Evolutionary conservation across 73 alveolate genomes (phyloP), one percentile per base, ranked within the genome.

Genomic region (Vitrella brassicaformis): DNA sequence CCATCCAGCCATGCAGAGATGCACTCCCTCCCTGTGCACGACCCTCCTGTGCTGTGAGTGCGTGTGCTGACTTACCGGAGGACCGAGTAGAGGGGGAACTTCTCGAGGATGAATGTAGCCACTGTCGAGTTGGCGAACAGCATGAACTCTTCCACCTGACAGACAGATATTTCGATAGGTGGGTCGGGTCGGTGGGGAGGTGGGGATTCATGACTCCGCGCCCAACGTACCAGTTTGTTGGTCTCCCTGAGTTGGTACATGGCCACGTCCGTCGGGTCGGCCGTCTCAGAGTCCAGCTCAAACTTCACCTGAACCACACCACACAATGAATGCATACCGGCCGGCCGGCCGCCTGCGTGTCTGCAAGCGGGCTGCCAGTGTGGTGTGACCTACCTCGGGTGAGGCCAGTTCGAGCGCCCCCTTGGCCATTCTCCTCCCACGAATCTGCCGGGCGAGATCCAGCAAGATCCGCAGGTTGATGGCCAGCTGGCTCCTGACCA

Each of bases 321-420:
- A n/a, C n/a, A n/a, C n/a, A n/a, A n/a, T n/a, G n/a, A n/a, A n/a
- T n/a, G n/a, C n/a, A n/a, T n/a, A n/a, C n/a, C n/a, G n/a, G n/a
- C n/a, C n/a, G n/a, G n/a, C n/a, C n/a, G n/a, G n/a, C n/a, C n/a
- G n/a, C n/a, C n/a, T n/a, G n/a, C n/a, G n/a, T n/a, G n/a, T n/a
- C n/a, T n/a, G n/a, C n/a, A n/a, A n/a, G n/a, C n/a, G n/a, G n/a
- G n/a, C n/a, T n/a, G n/a, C n/a, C n/a, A n/a, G n/a, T n/a, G n/a
- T n/a, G n/a, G n/a, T n/a, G n/a, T n/a, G 18, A 30, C 65, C 19
- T 19, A 39, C 82, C 89, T 90, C 96, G 76, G 91, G 93, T 14
- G 97, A 90, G 22, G 97, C 93, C 71, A 94, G 80, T 27, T 93
- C 93, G 72, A 94, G 81, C 22, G 98, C 98, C 0, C 98, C 98